Conservation (phyloP, 176 grass and related monocot species). For the Cymbopogon citratus region DNA sequence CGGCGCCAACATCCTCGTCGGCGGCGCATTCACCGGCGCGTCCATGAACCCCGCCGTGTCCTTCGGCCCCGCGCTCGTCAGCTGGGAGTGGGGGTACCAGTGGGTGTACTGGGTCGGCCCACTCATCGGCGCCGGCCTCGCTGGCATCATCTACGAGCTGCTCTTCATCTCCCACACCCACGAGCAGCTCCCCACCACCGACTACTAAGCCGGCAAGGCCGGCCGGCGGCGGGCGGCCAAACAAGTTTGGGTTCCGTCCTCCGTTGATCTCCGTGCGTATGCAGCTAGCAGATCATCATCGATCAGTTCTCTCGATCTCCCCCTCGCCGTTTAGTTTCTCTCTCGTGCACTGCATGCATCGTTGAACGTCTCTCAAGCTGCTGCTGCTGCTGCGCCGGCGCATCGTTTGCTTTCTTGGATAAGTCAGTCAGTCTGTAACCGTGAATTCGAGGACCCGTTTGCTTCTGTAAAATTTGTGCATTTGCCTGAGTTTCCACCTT, state of each 20-base stretch:
- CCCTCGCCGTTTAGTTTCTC: constrained; percentile 8
- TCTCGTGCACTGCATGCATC: not conserved
- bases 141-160: constrained; percentile 70
- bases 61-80: constrained; percentile 83
- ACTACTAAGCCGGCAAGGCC: constrained; percentile 57
- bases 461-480: constrained; percentile 42
- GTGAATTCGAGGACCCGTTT: constrained; percentile 22
- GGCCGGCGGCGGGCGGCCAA: not conserved
- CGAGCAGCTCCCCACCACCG: constrained; percentile 70
- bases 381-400: not conserved
- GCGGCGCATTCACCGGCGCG: constrained; percentile 77
- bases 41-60: constrained; percentile 99
- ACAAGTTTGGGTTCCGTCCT: not conserved
- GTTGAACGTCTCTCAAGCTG: not conserved
- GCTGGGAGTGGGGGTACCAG: constrained; percentile 82
- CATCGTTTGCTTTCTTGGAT: not conserved
- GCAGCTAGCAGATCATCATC: not conserved
- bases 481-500: constrained; percentile 13
- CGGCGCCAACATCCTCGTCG: constrained; percentile 82
- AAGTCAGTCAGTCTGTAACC: not conserved
- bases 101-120: constrained; percentile 99
- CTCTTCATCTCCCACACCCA: constrained; percentile 75
- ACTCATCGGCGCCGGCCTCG: constrained; percentile 72
- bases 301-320: not conserved
- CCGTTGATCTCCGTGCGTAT: not conserved